A percentile compares a stretch with the other conserved stretches of the same genome.
Conservation (phyloP, 805 yeast species). For the Myxozyma neotropica region DNA sequence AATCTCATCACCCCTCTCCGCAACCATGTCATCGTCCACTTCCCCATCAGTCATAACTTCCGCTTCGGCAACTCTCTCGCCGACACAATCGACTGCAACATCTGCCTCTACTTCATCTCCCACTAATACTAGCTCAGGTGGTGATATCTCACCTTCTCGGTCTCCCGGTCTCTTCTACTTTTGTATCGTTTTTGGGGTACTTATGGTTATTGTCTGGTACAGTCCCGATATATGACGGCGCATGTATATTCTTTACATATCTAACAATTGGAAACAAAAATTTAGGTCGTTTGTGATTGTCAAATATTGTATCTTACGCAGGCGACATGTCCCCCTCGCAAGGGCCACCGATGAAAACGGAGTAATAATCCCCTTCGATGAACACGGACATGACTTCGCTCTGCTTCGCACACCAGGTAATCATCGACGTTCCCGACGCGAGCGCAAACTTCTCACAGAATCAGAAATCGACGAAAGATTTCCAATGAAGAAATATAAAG, state of each 20-base stretch:
- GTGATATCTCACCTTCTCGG: constrained; percentile 12
- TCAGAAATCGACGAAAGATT: constrained; percentile 40
- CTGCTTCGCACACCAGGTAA: constrained; percentile 27
- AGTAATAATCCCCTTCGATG: constrained; percentile 7
- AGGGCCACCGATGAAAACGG: constrained; percentile 15
- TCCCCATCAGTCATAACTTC: too few species aligned
- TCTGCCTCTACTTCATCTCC: constrained; percentile 16
- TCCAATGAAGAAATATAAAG: constrained; percentile 40
- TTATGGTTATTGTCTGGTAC: constrained; percentile 43
- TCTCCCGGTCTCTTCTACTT: constrained; percentile 43
- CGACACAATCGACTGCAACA: too few species aligned
- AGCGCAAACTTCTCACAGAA: constrained; percentile 37
- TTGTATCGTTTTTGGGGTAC: constrained; percentile 44
- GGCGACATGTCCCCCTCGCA: constrained; percentile 32
- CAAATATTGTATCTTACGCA: constrained; percentile 39
- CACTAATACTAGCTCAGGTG: background rate
- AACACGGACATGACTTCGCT: constrained; percentile 21
- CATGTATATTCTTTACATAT: too few species aligned
- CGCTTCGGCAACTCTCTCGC: too few species aligned
- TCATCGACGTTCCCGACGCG: constrained; percentile 30
- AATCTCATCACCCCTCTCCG: too few species aligned
- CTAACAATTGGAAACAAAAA: too few species aligned
- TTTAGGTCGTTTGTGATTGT: constrained; percentile 40
- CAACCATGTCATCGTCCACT: background rate
- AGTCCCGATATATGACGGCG: too few species aligned